Percentiles rank a stretch among this genome's conserved stretches.
phyloP scores from a whole-genome alignment of 257 asterid species.

The Solanum arcanum region DNA sequence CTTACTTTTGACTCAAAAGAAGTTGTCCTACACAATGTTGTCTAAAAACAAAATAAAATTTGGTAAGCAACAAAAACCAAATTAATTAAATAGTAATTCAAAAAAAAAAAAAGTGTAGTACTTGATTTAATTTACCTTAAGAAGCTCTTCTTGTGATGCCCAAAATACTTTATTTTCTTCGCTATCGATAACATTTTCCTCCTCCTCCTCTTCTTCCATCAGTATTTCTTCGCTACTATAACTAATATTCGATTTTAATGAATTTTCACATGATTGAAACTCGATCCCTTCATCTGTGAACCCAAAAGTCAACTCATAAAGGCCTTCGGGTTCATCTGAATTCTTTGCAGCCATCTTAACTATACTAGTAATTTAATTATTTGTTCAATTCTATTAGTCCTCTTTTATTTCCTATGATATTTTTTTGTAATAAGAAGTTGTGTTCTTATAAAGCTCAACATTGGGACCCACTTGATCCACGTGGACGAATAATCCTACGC shows the following conservation, averaged over 20 bases:
- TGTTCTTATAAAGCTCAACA: background rate
- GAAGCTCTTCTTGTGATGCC: slow-evolving; percentile 20
- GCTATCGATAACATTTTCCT: background rate
- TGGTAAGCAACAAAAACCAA: background rate
- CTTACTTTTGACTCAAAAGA: slow-evolving; percentile 15
- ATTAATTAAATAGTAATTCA: too few relatives aligned
- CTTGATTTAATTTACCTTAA: slow-evolving; percentile 8
- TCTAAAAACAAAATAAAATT: background rate
- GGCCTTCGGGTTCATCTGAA: slow-evolving; percentile 1
- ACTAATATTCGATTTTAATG: background rate
- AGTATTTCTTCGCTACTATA: background rate
- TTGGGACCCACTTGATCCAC: background rate
- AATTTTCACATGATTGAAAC: slow-evolving; percentile 7
- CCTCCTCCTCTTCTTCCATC: slow-evolving; percentile 8
- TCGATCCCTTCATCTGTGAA: slow-evolving; percentile 17
- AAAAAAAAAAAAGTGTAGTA: background rate
- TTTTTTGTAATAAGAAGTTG: background rate
- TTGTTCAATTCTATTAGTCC: background rate
- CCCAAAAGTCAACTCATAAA: slow-evolving; percentile 16
- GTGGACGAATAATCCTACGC: background rate
- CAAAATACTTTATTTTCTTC: slow-evolving; percentile 18
- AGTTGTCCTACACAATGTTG: slow-evolving; percentile 17
- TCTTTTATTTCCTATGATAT: background rate
- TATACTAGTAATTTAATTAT: background rate
- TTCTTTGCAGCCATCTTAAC: background rate